These are phyloP conservation scores for Schwanniomyces etchellsii DNA, from an alignment of 1,139 yeast genomes.

Conservation along the genomic window DNA sequence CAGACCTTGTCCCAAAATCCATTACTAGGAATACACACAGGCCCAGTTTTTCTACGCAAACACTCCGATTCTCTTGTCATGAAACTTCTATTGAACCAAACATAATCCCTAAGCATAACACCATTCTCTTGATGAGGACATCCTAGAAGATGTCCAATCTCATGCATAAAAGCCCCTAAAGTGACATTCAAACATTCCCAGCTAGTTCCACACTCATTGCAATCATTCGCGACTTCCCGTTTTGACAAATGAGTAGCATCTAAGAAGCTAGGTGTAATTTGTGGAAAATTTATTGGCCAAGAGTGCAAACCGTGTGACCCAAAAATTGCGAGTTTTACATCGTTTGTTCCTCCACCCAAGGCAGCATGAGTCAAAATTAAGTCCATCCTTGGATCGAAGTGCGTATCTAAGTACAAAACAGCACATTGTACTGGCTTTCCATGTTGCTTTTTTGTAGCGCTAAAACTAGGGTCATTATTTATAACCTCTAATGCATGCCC, in stretches of 20 bases:
- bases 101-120: slow-evolving; percentile 84
- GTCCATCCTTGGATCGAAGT: slow-evolving; percentile 60
- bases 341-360: slow-evolving; percentile 77
- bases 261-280: slow-evolving; percentile 59
- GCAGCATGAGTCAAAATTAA: slow-evolving; percentile 89
- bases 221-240: slow-evolving; percentile 81
- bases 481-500: slow-evolving; percentile 76
- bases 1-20: slow-evolving; percentile 56
- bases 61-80: slow-evolving; percentile 65
- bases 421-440: slow-evolving; percentile 70
- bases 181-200: slow-evolving; percentile 91
- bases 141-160: slow-evolving; percentile 85
- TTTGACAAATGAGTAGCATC: slow-evolving; percentile 64
- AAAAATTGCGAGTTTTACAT: slow-evolving; percentile 75
- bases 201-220: slow-evolving; percentile 74
- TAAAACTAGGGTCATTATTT: slow-evolving; percentile 26
- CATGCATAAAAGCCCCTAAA: slow-evolving; percentile 93
- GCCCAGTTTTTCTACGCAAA: slow-evolving; percentile 40
- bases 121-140: slow-evolving; percentile 91
- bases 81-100: slow-evolving; percentile 75
- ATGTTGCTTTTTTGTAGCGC: slow-evolving; percentile 9
- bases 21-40: slow-evolving; percentile 38
- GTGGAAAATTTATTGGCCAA: slow-evolving; percentile 80
- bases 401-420: slow-evolving; percentile 76
- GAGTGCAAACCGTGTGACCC: slow-evolving; percentile 91